Evolutionary conservation across 2,329 filamentous ascomycete species (phyloP), one percentile per base, ranked within the genome.

Genomic region (Aspergillus sp.): DNA sequence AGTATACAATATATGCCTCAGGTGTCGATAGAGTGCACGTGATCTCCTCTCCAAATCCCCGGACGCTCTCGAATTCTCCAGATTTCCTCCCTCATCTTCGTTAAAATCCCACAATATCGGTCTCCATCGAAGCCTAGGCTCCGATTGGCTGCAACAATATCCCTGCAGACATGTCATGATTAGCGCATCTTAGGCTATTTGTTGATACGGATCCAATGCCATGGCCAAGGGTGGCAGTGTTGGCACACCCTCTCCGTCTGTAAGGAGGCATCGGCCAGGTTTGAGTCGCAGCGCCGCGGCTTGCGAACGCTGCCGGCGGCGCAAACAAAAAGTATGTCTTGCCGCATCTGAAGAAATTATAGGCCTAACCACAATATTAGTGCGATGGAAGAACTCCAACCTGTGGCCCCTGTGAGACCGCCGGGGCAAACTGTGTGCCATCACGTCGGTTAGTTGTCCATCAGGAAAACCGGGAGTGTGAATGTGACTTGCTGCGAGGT

Each of bases 251-350:
- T 19, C 19, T 35, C 46, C 46, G 33, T 15, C 46, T 21, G 46
- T 50, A 64, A 62, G 39, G 64, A 56, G 31, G 62, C 52, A 21
- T 54, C 61, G 3, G 48, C 53, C 14, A 55, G 49, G 51, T 24
- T 23, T 77, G 19, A 63, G 62, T 40, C 59, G 23, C n/a, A 74
- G 49, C 57, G 73, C 68, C 6, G 49, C 43, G 17, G 55, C 56
- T 4, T 72, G 17, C 55, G 55, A 24, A 56, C 45, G 46, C 71
- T 66, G 24, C 64, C 52, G 12, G 69, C 35, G 8, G 56, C 65
- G 24, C 40, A 56, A 27, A 23, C 47, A 54, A 59, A 58, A 58
- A 31, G 56, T 55, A 21, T 39, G 46, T 17, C 14, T 24, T 12
- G 9, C 23, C n/a, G 7, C 24, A 14, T 43, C 8, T 17, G 14